These are phyloP conservation scores for Tulasnella sp. DNA, from an alignment of 768 basidiomycete species.

Conservation along the genomic window DNA sequence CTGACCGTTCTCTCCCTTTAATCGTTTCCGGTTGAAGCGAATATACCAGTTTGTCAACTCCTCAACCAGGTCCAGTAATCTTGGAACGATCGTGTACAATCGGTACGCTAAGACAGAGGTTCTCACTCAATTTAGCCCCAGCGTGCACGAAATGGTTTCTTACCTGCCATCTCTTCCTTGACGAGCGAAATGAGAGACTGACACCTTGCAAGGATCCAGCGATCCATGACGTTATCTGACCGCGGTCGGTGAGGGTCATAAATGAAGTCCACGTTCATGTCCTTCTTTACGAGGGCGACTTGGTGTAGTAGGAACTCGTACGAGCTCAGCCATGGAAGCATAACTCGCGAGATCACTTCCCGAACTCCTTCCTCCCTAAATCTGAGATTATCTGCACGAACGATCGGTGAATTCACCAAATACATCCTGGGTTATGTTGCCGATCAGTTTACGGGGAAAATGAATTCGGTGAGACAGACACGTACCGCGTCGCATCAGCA, in stretches of 20 bases:
- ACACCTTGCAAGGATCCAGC: slow-evolving; percentile 97
- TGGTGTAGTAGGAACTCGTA: slow-evolving; percentile 99
- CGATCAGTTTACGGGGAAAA: not conserved
- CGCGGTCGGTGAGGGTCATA: slow-evolving; percentile 82
- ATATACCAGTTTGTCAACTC: slow-evolving; percentile 99
- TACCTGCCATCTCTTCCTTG: slow-evolving; percentile 83
- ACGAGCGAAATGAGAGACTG: slow-evolving; percentile 92
- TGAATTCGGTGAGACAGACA: not conserved
- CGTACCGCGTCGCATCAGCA: slow-evolving; percentile 85
- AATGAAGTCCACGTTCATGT: slow-evolving; percentile 62
- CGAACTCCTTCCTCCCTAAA: slow-evolving; percentile 98
- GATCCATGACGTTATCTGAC: slow-evolving; percentile 93
- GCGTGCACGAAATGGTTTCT: slow-evolving; percentile 21
- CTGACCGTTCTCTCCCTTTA: slow-evolving; percentile 90
- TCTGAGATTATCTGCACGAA: slow-evolving; percentile 92
- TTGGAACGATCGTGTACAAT: slow-evolving; percentile 95
- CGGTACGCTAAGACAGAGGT: slow-evolving; percentile 52
- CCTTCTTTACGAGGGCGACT: slow-evolving; percentile 76
- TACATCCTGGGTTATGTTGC: slow-evolving; percentile 60
- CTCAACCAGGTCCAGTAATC: slow-evolving; percentile 82
- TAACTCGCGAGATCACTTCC: slow-evolving; percentile 91
- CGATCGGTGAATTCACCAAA: slow-evolving; percentile 97
- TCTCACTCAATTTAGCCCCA: not conserved
- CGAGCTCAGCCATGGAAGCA: slow-evolving; percentile 96
- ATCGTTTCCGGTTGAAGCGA: slow-evolving; percentile 89